Evolutionary conservation across 306 rosid species (phyloP), one percentile per base, ranked within the genome.

Genomic region (Argentina anserina): DNA sequence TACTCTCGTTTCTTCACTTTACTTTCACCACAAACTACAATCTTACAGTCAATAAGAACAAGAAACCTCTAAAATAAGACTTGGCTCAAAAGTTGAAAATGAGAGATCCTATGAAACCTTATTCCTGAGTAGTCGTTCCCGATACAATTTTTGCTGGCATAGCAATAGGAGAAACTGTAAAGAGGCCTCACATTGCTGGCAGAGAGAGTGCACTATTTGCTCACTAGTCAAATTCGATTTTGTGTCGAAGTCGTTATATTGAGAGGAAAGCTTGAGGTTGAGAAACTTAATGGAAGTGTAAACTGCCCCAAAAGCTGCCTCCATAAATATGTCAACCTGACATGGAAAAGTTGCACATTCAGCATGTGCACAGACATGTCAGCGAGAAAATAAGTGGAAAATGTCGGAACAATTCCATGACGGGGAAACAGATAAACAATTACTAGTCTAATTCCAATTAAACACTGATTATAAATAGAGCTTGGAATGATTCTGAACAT

Each of bases 171-270:
- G 94, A 91, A 88, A 89, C 84, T 94, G 98, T 67, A 94, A 81
- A 78, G 97, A 94, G 77, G 95, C 97, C 79, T 94, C 98, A 80
- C 97, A 91, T 81, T 91, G 98, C 87, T 86, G 96, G 81, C 88
- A 88, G 70, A 91, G 84, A 85, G 70, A 91, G 79, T 83, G 87
- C 73, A 88, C 90, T 45, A 73, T 75, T 81, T 71, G 84, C 73
- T 89, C 98, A 56, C 82, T 74, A 72, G 88, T 70, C 77, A 80
- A 75, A 76, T 73, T 71, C 70, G 87, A 69, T 70, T 78, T 86
- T 52, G 75, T 56, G 12, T 69, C 64, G 73, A 76, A 63, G 68
- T 82, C 85, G 68, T 76, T 58, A 73, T 78, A 70, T n/a, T 82
- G 81, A 74, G 79, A 78, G 65, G 81, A 81, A 70, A 93, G 78